Evolutionary conservation across 179 eudicot species (phyloP), one percentile per base, ranked within the genome.

Genomic region (Amaranthus tricolor): DNA sequence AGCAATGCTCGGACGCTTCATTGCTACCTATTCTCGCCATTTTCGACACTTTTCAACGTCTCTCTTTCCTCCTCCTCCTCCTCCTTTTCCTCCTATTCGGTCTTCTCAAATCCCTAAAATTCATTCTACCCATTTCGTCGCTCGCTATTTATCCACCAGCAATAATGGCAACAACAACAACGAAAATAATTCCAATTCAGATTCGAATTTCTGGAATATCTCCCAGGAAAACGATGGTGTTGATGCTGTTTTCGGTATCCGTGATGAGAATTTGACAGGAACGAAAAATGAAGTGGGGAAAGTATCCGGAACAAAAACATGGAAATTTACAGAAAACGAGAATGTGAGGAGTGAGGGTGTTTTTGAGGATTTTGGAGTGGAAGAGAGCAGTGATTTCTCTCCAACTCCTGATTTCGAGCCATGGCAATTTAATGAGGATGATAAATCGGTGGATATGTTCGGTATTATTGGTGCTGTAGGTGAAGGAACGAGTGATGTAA

Each of bases 361-460:
- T 10, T 80, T 85, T 74, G 76, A 80, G 52, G 80, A 66, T 74
- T 60, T 68, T 47, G 76, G 45, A 13, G 78, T 11, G 31, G 21
- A 58, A 1, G 74, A 64, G 31, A 63, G 1, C 52, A 81, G 62
- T 48, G 50, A 21, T 4, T 71, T 76, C 83, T 73, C 1, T 2
- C 16, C n/a, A 5, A 78, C 66, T 9, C 79, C 74, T 3, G 88
- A 79, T 50, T 74, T 48, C 58, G 59, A 76, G 85, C 78, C 85
- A 0, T 91, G 97, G 97, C 80, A 53, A 24, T 74, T 88, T 48
- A 75, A 16, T 59, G 86, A 51, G 65, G 88, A 75, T 48, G 87
- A 68, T 62, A 82, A 82, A 53, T 79, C 17, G 20, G 85, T 81
- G 19, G 86, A 88, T 72, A 69, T 85, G 78, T 88, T 88, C 74